These are phyloP conservation scores for Haplosporangium sp. DNA, from an alignment of 371 early-diverging fungal species.

Conservation along the genomic window DNA sequence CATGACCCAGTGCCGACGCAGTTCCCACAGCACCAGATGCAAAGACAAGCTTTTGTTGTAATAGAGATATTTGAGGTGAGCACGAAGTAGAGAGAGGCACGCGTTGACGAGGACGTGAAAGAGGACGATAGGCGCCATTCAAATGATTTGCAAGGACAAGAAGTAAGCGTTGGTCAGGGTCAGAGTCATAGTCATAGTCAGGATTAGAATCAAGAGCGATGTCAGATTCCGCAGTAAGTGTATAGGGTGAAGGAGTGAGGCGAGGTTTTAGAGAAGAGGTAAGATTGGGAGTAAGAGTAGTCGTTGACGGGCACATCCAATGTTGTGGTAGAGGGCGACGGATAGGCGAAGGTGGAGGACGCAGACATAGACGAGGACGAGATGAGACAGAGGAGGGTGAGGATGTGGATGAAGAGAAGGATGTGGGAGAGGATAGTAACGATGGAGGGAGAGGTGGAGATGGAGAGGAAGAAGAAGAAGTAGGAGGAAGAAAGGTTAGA, in stretches of 20 bases:
- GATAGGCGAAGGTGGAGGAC: constrained; percentile 16
- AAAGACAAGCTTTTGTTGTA: constrained; percentile 44
- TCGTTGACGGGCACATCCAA: constrained; percentile 31
- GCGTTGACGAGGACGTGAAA: constrained; percentile 13
- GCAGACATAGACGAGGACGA: constrained; percentile 13
- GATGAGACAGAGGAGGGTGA: constrained; percentile 13
- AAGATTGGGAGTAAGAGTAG: constrained; percentile 6
- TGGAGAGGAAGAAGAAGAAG: constrained; percentile 1
- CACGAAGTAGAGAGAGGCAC: constrained; percentile 11
- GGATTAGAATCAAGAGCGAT: neutral
- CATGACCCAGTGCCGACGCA: constrained; percentile 44
- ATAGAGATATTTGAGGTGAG: neutral
- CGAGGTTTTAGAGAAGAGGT: neutral
- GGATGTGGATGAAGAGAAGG: constrained; percentile 10
- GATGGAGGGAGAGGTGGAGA: neutral
- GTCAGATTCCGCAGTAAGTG: neutral
- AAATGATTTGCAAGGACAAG: constrained; percentile 8
- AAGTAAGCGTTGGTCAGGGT: constrained; percentile 3
- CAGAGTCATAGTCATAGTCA: neutral
- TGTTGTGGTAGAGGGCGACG: constrained; percentile 33
- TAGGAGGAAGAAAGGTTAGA: constrained; percentile 4
- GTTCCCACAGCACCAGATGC: constrained; percentile 50
- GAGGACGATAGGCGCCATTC: constrained; percentile 13
- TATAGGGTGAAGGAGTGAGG: neutral
- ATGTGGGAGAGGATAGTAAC: neutral